phyloP scores from a whole-genome alignment of 441 rosid species.

The Theobroma grandiflorum region DNA sequence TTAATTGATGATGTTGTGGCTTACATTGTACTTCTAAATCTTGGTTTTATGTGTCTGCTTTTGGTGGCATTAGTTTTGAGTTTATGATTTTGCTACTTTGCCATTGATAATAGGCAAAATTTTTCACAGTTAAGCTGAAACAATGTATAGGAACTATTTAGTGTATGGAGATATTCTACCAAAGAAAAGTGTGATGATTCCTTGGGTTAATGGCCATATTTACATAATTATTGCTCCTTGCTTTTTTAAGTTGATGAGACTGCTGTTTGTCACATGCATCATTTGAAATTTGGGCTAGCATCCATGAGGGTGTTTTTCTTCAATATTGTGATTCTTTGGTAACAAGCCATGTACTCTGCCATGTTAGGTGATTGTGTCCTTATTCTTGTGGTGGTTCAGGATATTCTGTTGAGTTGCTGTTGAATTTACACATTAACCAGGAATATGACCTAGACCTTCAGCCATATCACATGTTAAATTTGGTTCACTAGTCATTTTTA shows the following conservation, averaged over 20 bases:
- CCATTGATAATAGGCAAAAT: background rate
- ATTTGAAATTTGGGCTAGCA: constrained; percentile 9
- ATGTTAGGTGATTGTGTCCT: constrained; percentile 13
- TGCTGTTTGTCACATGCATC: background rate
- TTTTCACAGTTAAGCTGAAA: background rate
- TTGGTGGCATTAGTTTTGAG: constrained; percentile 21
- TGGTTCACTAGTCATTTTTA: background rate
- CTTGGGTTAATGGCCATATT: constrained; percentile 3
- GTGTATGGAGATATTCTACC: background rate
- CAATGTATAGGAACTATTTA: background rate
- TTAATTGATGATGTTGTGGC: constrained; percentile 19
- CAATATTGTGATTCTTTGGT: background rate
- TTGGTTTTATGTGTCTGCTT: constrained; percentile 12
- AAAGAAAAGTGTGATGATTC: background rate
- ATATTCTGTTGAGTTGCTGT: background rate
- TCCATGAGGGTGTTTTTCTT: background rate
- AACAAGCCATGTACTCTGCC: background rate
- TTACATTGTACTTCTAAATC: background rate
- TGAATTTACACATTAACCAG: background rate
- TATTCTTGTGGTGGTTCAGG: background rate
- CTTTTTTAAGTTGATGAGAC: background rate
- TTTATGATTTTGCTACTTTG: background rate
- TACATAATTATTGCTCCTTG: background rate
- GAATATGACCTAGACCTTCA: background rate
- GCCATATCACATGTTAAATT: background rate